phyloP scores from a whole-genome alignment of 331 rosid species.

The Pyracantha coccinea region DNA sequence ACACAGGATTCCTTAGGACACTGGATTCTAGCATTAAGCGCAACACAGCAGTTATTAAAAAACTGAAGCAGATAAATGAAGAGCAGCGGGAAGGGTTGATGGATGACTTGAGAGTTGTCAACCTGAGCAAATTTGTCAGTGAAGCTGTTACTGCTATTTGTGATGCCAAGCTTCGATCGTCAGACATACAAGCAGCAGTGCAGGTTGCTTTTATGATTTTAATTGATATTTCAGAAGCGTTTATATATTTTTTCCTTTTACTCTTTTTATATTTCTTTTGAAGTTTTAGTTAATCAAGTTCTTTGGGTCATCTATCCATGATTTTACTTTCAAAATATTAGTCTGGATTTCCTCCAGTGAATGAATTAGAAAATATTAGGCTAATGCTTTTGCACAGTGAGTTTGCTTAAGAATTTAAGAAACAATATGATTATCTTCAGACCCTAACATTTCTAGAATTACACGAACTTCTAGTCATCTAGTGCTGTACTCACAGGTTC shows the following conservation, averaged over 20 bases:
- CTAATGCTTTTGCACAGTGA: not conserved
- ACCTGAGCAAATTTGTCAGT: constrained; percentile 95
- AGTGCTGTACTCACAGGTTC: not conserved
- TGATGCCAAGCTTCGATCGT: constrained; percentile 86
- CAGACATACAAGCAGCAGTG: constrained; percentile 92
- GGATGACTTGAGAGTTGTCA: constrained; percentile 83
- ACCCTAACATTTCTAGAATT: not conserved
- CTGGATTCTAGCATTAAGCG: constrained; percentile 95
- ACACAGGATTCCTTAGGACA: constrained; percentile 77
- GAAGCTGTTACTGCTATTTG: constrained; percentile 95
- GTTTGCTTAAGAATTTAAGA: not conserved
- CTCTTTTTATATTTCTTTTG: not conserved
- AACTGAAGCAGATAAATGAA: constrained; percentile 91
- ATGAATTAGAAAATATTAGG: not conserved
- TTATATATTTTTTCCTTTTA: not conserved
- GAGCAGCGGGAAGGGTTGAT: constrained; percentile 87
- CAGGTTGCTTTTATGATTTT: constrained; percentile 55
- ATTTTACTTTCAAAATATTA: not conserved
- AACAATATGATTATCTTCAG: not conserved
- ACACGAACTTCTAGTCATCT: not conserved
- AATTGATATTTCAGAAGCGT: not conserved
- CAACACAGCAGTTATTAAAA: constrained; percentile 91
- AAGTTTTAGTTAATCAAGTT: not conserved
- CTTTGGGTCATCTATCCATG: not conserved
- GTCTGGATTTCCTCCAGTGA: not conserved